Base-by-base conservation (phyloP, 768 basidiomycete genomes). In the Paxillus ammoniavirescens region DNA sequence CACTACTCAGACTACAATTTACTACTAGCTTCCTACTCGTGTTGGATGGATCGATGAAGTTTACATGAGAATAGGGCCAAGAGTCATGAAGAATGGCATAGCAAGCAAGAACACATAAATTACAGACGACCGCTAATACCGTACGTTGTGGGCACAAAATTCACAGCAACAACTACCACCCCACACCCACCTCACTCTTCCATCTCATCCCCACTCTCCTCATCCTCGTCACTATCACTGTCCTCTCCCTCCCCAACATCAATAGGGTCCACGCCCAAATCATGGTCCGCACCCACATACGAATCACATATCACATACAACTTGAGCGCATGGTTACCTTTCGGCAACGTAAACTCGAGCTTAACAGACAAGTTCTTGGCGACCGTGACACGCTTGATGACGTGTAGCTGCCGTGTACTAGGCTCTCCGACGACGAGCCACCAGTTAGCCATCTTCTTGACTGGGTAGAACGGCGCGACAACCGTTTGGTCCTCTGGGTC, bases 361-460 rank as follows among this genome's bases (percentile, higher is more conserved):
- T 93, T 93, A 56, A 90, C 87, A 15, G 76, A 74, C n/a, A 98
- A 80, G 59, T 69, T 77, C 69, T 86, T 75, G 59, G 76, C 77
- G 41, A 93, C 82, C 0, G 96, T 96, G 30, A 98, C 91, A 41
- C 87, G 87, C 81, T 95, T 83, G 73, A 86, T 76, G 73, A 91
- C 77, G 5, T 93, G 86, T 12, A 99, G 76, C 61, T 93, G 89
- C 36, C 85, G 82, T n/a, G 82, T 85, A 33, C 75, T 75, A 5
- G 87, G 78, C 49, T 95, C 90, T n/a, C 93, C 93, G 12, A 98
- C 79, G 44, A 98, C 94, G 33, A 98, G 80, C 95, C 95, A 98
- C 96, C 95, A 98, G 64, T 93, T 94, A 52, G 90, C 84, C 71
- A 93, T 82, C 77, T 98, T 98, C 72, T 87, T 88, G 50, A 73